Percentiles rank a stretch among this genome's conserved stretches.
Conservation (phyloP, 2,329 filamentous ascomycete genomes). For the Cercospora sojina region DNA sequence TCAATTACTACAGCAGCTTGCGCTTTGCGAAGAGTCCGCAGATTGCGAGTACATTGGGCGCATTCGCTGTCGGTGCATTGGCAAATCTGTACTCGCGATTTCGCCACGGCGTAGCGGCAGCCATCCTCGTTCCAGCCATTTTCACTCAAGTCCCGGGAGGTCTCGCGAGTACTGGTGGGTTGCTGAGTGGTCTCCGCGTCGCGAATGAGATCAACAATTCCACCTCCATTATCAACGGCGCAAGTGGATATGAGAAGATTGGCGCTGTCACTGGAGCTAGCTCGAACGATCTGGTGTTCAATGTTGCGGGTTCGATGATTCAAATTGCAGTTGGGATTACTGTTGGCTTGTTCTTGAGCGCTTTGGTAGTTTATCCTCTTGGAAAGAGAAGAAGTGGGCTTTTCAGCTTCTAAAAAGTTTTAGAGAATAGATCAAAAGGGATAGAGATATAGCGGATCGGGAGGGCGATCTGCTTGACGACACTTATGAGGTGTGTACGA, state of each 20-base stretch:
- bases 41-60: slow-evolving; percentile 73
- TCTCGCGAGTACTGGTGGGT: slow-evolving; percentile 13
- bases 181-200: slow-evolving; percentile 48
- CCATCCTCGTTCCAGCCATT: slow-evolving; percentile 81
- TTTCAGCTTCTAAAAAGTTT: slow-evolving; percentile 39
- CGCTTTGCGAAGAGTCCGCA: slow-evolving; percentile 69
- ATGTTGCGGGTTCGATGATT: slow-evolving; percentile 49
- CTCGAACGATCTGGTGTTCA: slow-evolving; percentile 48
- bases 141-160: slow-evolving; percentile 50
- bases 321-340: slow-evolving; percentile 54
- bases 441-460: slow-evolving; percentile 6
- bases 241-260: slow-evolving; percentile 40
- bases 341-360: slow-evolving; percentile 50
- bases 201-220: slow-evolving; percentile 43
- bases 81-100: slow-evolving; percentile 75
- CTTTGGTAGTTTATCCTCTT: slow-evolving; percentile 50
- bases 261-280: slow-evolving; percentile 18
- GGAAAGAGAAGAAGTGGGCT: slow-evolving; percentile 49
- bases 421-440: background rate
- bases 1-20: slow-evolving; percentile 69
- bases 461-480: slow-evolving; percentile 3
- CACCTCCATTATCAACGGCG: slow-evolving; percentile 35
- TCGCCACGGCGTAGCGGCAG: slow-evolving; percentile 76
- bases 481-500: slow-evolving; percentile 6
- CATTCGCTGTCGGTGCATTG: slow-evolving; percentile 70